These are phyloP conservation scores for Kwoniella heveanensis DNA, from an alignment of 768 basidiomycete species.

Conservation along the genomic window DNA sequence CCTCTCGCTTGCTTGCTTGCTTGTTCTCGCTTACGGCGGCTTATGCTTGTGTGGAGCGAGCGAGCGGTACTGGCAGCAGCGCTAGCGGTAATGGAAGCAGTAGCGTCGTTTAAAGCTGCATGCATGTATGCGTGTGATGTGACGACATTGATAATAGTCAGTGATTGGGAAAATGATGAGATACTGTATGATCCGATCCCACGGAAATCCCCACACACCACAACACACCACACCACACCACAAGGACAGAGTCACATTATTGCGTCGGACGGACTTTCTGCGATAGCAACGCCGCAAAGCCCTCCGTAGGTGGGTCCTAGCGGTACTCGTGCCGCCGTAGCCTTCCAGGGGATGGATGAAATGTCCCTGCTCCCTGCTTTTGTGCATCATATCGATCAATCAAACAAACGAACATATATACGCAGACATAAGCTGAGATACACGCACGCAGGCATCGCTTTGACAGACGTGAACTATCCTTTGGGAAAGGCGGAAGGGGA, in stretches of 20 bases:
- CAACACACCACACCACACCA: too few species aligned
- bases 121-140: not conserved
- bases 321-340: not conserved
- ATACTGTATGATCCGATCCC: too few species aligned
- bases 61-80: too few species aligned
- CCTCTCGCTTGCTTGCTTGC: not conserved
- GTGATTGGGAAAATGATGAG: too few species aligned
- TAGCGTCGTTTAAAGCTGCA: not conserved
- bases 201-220: too few species aligned
- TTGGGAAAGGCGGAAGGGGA: not conserved
- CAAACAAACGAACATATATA: not conserved
- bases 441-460: too few species aligned
- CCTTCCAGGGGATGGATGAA: not conserved
- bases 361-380: not conserved
- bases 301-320: too few species aligned
- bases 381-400: not conserved
- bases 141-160: too few species aligned
- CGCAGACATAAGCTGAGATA: not conserved
- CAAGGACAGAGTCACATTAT: too few species aligned
- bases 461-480: not conserved
- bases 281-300: too few species aligned
- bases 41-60: constrained; percentile 1
- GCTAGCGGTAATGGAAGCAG: not conserved
- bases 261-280: not conserved
- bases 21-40: not conserved